phyloP scores from a whole-genome alignment of 2,329 filamentous ascomycete species.

The Aureobasidium sp. region DNA sequence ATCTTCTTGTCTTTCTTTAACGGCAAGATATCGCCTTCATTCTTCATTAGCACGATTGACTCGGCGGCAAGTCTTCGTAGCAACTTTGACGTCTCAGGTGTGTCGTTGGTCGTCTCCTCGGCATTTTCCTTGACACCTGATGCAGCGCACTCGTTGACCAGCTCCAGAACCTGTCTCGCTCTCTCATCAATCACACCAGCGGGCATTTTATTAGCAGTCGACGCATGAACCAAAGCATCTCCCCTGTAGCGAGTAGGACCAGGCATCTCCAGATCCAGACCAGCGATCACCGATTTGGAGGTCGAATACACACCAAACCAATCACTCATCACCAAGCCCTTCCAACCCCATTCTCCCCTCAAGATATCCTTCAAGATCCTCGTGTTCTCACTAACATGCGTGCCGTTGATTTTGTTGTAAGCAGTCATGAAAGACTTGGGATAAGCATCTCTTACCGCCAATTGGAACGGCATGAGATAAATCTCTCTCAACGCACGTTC shows the following conservation, averaged over 20 bases:
- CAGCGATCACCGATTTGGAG: conserved; percentile 56
- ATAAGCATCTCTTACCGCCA: conserved; percentile 51
- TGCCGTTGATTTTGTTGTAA: conserved; percentile 65
- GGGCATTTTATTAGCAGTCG: too few relatives aligned
- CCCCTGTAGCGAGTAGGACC: conserved; percentile 51
- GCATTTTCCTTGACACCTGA: too few relatives aligned
- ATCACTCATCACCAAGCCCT: conserved; percentile 52
- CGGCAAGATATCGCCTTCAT: too few relatives aligned
- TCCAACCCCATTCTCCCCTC: conserved; percentile 59
- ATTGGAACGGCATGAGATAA: conserved; percentile 58
- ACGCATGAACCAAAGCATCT: background rate
- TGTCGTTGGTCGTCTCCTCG: too few relatives aligned
- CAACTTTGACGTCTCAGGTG: too few relatives aligned
- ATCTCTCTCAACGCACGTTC: conserved; percentile 60
- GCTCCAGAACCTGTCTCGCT: too few relatives aligned
- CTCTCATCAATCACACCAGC: too few relatives aligned
- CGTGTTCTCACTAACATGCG: conserved; percentile 57
- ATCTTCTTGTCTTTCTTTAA: too few relatives aligned
- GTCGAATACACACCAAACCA: conserved; percentile 69
- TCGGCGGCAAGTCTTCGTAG: too few relatives aligned
- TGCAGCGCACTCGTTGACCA: too few relatives aligned
- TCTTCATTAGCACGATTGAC: too few relatives aligned
- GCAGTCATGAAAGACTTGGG: conserved; percentile 64
- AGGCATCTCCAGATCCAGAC: conserved; percentile 79
- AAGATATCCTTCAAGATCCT: conserved; percentile 60